phyloP scores from a whole-genome alignment of 2,329 filamentous ascomycete genomes.

The Phyllosticta citribraziliensis region DNA sequence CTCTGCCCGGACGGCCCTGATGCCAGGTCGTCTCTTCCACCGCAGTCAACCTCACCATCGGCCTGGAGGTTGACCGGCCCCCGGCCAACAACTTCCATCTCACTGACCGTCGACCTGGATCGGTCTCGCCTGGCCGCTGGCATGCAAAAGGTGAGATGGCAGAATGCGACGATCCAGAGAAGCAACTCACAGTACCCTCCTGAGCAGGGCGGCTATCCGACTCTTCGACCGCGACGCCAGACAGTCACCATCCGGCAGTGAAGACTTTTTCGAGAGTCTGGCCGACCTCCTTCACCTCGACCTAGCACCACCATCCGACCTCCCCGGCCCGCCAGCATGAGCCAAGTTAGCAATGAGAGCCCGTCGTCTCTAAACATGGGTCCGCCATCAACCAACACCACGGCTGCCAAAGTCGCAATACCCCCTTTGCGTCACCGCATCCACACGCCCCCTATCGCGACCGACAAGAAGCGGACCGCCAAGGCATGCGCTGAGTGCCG shows the following conservation, averaged over 20 bases:
- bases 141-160: background rate
- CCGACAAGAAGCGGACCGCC: constrained; percentile 18
- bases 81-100: too few species aligned
- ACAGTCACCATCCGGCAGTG: background rate
- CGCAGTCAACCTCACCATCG: background rate
- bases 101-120: background rate
- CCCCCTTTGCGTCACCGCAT: constrained; percentile 18
- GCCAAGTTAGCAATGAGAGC: background rate
- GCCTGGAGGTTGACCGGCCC: background rate
- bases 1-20: background rate
- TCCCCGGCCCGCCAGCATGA: background rate
- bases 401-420: constrained; percentile 17
- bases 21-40: background rate
- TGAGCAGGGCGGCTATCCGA: background rate
- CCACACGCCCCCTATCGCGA: constrained; percentile 12
- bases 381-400: background rate
- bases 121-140: background rate
- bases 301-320: background rate
- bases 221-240: background rate
- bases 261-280: background rate
- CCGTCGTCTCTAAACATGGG: background rate
- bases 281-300: background rate
- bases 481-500: constrained; percentile 27
- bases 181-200: background rate
- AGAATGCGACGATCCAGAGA: background rate